Percentiles rank a stretch among this genome's conserved stretches.
Evolutionary conservation across 108 stramenopile species (phyloP).

Genomic region (Skeletonema tropicum): DNA sequence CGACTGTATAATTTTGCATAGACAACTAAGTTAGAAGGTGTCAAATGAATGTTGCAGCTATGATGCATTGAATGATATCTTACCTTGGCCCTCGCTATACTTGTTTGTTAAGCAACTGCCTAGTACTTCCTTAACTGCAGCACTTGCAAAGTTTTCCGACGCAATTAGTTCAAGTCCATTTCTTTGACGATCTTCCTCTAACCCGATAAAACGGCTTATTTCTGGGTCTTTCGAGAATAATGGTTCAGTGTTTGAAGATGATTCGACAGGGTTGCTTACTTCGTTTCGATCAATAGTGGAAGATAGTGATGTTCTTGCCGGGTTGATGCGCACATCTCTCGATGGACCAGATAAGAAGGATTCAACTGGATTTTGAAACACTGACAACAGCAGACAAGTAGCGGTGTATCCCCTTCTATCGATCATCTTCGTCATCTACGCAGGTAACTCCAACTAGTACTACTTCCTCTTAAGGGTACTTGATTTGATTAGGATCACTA

Average conservation of each 20-base stretch:
- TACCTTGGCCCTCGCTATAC: slow-evolving; percentile 97
- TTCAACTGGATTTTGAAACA: not conserved
- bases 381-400: not conserved
- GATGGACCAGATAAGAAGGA: not conserved
- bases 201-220: slow-evolving; percentile 69
- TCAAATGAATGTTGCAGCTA: not conserved
- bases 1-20: slow-evolving; percentile 55
- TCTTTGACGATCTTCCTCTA: slow-evolving; percentile 89
- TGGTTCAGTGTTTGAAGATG: not conserved
- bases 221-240: slow-evolving; percentile 59
- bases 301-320: not conserved
- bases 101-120: slow-evolving; percentile 99
- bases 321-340: slow-evolving; percentile 1
- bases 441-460: no score
- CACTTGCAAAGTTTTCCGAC: slow-evolving; percentile 98
- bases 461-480: no score
- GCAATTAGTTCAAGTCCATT: slow-evolving; percentile 97
- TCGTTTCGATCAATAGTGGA: not conserved
- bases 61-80: not conserved
- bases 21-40: not conserved
- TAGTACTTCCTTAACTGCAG: slow-evolving; percentile 93
- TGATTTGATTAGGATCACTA: no score
- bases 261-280: not conserved
- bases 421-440: not conserved
- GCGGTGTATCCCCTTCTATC: not conserved